Conservation (phyloP, 176 grass and related monocot genomes). For the Phyllostachys edulis region DNA sequence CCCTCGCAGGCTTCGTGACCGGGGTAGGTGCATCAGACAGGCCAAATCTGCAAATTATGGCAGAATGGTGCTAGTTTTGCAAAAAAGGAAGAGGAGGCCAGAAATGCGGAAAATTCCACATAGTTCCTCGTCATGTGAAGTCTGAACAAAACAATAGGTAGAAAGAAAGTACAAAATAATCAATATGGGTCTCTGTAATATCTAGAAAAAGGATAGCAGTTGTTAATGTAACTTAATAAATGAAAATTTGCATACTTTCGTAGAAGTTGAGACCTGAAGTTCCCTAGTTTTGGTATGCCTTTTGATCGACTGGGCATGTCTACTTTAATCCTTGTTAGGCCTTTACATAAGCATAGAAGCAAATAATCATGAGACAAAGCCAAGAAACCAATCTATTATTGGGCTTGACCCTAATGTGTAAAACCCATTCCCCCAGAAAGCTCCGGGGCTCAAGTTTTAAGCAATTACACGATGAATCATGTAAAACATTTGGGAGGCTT, state of each 20-base stretch:
- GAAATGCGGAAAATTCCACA: no score
- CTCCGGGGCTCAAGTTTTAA: background rate
- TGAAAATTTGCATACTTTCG: background rate
- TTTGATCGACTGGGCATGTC: background rate
- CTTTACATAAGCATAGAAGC: conserved; percentile 2
- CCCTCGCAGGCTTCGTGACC: no score
- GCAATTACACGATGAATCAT: background rate
- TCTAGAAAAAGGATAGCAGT: background rate
- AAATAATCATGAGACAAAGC: background rate
- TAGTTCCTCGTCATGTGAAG: conserved; percentile 38
- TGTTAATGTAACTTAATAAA: conserved; percentile 12
- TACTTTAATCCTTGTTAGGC: background rate
- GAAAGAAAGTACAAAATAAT: background rate
- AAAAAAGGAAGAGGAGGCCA: no score
- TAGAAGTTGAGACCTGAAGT: background rate
- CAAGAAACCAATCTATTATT: background rate
- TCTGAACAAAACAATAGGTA: conserved; percentile 32
- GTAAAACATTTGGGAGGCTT: background rate
- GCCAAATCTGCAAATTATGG: no score
- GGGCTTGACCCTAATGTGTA: background rate
- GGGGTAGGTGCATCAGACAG: no score
- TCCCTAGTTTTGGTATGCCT: background rate
- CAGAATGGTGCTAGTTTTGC: no score
- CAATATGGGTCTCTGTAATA: background rate
- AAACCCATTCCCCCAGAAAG: background rate